Evolutionary conservation across 768 basidiomycete species (phyloP).

Genomic region (Tricholoma bakamatsutake): DNA sequence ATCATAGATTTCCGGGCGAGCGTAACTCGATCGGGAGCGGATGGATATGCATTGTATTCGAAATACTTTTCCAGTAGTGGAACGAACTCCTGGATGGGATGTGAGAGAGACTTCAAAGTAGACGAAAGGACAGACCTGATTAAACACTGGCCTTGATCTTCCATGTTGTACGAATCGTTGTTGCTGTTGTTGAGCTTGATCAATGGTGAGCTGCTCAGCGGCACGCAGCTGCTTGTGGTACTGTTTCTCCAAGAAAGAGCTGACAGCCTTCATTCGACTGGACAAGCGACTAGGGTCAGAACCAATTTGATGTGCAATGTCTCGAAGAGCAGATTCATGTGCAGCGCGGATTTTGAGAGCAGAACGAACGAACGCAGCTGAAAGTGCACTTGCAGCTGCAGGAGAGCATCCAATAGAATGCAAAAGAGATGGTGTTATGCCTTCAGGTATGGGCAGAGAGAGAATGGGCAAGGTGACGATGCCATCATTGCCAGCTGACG

Average conservation of each 20-base stretch:
- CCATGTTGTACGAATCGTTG: not conserved
- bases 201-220: not conserved
- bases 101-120: no score
- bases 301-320: not conserved
- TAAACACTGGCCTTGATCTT: constrained; percentile 6
- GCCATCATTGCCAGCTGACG: not conserved
- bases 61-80: constrained; percentile 46
- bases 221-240: not conserved
- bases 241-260: not conserved
- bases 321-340: not conserved
- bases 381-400: not conserved
- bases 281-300: not conserved
- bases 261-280: not conserved
- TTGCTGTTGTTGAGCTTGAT: not conserved
- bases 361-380: not conserved
- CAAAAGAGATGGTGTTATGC: not conserved
- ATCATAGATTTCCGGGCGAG: constrained; percentile 41
- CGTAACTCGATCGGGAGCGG: constrained; percentile 27
- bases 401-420: not conserved
- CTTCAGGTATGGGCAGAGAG: not conserved
- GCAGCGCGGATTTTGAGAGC: not conserved
- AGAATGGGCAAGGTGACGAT: not conserved
- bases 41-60: constrained; percentile 42
- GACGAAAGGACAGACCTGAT: constrained; percentile 1
- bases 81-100: constrained; percentile 31